Evolutionary conservation across 2,329 filamentous ascomycete genomes (phyloP).

Genomic region (Phoma sp.): DNA sequence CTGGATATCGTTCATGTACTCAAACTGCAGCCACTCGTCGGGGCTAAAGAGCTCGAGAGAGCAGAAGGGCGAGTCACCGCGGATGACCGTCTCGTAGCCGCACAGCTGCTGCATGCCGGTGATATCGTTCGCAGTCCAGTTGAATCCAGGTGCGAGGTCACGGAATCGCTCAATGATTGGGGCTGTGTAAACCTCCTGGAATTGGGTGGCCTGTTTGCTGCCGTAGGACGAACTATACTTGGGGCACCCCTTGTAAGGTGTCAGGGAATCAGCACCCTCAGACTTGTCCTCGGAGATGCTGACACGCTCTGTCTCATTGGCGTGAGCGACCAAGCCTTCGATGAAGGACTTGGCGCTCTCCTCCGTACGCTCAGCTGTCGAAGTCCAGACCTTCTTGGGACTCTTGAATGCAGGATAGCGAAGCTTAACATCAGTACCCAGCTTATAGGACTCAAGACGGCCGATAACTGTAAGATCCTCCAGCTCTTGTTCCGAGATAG

Average conservation of each 20-base stretch:
- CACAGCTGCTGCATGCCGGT: constrained; percentile 71
- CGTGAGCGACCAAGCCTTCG: constrained; percentile 60
- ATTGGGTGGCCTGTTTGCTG: constrained; percentile 60
- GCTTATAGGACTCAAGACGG: constrained; percentile 63
- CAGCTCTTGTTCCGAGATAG: constrained; percentile 61
- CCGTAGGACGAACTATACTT: constrained; percentile 65
- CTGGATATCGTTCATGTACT: constrained; percentile 68
- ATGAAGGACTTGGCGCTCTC: constrained; percentile 65
- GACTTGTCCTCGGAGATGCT: constrained; percentile 63
- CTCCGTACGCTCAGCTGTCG: constrained; percentile 66
- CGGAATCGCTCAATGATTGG: constrained; percentile 66
- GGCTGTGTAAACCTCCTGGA: constrained; percentile 62
- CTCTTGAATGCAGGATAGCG: constrained; percentile 62
- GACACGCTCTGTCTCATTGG: constrained; percentile 61
- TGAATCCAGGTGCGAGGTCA: constrained; percentile 61
- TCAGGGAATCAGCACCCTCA: constrained; percentile 65
- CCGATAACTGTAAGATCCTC: constrained; percentile 68
- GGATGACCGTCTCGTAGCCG: constrained; percentile 69
- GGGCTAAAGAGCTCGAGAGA: constrained; percentile 63
- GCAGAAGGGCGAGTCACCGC: constrained; percentile 67
- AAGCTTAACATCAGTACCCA: constrained; percentile 64
- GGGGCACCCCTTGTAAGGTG: constrained; percentile 69
- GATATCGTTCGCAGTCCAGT: constrained; percentile 67
- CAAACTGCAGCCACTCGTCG: constrained; percentile 70
- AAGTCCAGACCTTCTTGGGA: constrained; percentile 65